Conservation (phyloP, 2,329 filamentous ascomycete genomes). For the Venturia carpophila region DNA sequence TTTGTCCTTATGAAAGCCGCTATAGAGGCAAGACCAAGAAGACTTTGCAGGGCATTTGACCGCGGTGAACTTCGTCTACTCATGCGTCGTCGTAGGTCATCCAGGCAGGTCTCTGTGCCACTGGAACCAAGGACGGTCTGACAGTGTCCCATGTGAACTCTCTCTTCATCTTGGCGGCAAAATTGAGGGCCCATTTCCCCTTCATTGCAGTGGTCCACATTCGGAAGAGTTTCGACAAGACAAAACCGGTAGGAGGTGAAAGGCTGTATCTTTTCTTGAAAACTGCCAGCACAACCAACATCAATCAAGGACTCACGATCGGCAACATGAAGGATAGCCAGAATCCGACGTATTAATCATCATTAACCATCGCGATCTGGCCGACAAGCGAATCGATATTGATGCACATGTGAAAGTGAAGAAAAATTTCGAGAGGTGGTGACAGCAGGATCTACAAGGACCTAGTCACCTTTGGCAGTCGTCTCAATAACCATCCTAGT, state of each 20-base stretch:
- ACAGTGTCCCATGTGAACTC: constrained; percentile 54
- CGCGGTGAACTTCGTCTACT: constrained; percentile 69
- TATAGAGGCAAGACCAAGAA: constrained; percentile 57
- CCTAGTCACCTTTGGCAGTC: constrained; percentile 44
- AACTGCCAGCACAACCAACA: constrained; percentile 50
- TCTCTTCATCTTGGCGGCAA: constrained; percentile 46
- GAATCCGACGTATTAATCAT: constrained; percentile 53
- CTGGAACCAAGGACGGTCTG: constrained; percentile 55
- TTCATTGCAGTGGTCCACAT: constrained; percentile 52
- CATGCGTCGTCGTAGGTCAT: constrained; percentile 75
- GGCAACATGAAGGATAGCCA: constrained; percentile 64
- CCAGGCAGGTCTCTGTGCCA: constrained; percentile 52
- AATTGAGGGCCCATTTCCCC: constrained; percentile 51
- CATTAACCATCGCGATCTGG: constrained; percentile 33
- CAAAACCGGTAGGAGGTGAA: constrained; percentile 58
- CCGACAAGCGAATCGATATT: constrained; percentile 32
- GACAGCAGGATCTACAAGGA: constrained; percentile 59
- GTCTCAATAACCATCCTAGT: constrained; percentile 34
- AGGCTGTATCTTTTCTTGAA: constrained; percentile 55
- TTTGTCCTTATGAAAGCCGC: constrained; percentile 62
- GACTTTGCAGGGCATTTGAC: constrained; percentile 36
- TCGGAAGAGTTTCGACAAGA: constrained; percentile 56
- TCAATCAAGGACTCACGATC: constrained; percentile 52
- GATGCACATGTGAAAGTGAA: constrained; percentile 38
- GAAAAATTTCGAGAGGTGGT: constrained; percentile 64